phyloP scores from a whole-genome alignment of 768 basidiomycete genomes.

The Pleurotus giganteus region DNA sequence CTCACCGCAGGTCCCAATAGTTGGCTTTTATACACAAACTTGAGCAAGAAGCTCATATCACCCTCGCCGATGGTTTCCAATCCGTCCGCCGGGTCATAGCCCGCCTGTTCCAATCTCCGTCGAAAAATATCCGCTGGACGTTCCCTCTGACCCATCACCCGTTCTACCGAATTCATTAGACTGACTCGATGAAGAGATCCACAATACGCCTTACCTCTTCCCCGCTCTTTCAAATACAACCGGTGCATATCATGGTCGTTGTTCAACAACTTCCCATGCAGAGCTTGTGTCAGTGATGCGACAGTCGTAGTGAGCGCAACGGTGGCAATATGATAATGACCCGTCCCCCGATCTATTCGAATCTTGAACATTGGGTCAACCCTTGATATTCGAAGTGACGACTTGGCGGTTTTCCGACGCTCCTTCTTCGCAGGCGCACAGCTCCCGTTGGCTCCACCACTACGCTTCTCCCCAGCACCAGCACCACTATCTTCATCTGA shows the following conservation, averaged over 20 bases:
- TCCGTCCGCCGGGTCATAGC: conserved; percentile 81
- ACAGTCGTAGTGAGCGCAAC: conserved; percentile 68
- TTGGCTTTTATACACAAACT: conserved; percentile 86
- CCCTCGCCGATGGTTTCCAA: conserved; percentile 74
- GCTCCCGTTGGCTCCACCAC: not conserved
- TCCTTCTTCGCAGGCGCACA: conserved; percentile 1
- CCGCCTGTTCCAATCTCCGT: conserved; percentile 82
- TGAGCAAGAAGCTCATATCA: conserved; percentile 81
- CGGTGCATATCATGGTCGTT: conserved; percentile 60
- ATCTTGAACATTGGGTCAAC: conserved; percentile 45
- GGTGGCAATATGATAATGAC: conserved; percentile 66
- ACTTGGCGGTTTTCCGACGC: conserved; percentile 10
- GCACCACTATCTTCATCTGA: conserved; percentile 38
- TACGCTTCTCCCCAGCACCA: conserved; percentile 10
- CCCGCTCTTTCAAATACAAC: conserved; percentile 73
- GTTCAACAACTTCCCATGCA: conserved; percentile 57
- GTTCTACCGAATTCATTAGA: conserved; percentile 49
- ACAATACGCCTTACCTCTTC: conserved; percentile 52
- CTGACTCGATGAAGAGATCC: not conserved
- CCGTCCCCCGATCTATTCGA: conserved; percentile 75
- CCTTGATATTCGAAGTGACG: conserved; percentile 3
- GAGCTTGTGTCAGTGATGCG: conserved; percentile 55
- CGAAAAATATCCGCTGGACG: conserved; percentile 82
- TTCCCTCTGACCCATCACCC: conserved; percentile 78
- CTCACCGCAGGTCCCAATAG: conserved; percentile 62